Evolutionary conservation across 2,329 filamentous ascomycete species (phyloP).

Genomic region (Alternaria viburni): DNA sequence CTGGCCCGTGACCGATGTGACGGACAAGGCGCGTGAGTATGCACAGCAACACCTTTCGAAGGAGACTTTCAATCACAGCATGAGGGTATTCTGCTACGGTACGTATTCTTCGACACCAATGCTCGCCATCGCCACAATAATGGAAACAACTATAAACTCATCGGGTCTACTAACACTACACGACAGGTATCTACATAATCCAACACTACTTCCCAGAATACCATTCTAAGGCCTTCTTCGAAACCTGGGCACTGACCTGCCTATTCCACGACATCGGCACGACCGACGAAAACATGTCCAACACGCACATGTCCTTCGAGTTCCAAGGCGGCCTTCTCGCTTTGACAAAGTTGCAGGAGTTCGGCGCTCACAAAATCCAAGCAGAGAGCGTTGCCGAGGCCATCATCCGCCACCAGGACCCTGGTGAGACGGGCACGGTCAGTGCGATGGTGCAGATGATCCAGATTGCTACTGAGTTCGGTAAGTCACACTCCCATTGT

Average conservation of each 20-base stretch:
- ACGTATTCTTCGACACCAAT: neutral
- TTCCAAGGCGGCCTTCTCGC: constrained; percentile 5
- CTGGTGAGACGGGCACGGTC: neutral
- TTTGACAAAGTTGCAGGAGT: neutral
- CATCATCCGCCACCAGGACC: constrained; percentile 4
- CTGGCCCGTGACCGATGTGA: neutral
- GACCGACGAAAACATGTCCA: neutral
- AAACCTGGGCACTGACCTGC: constrained; percentile 5
- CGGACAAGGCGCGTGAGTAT: neutral
- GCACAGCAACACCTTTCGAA: neutral
- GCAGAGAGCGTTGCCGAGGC: constrained; percentile 6
- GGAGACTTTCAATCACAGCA: constrained; percentile 1
- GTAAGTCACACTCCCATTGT: neutral
- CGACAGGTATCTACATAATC: neutral
- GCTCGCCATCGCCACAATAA: accelerated
- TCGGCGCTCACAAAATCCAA: neutral
- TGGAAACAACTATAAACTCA: accelerated
- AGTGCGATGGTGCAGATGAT: neutral
- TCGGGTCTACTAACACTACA: neutral
- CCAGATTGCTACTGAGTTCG: constrained; percentile 1
- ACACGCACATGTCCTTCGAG: constrained; percentile 1
- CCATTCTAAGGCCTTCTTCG: neutral
- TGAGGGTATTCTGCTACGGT: constrained; percentile 7
- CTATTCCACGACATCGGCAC: constrained; percentile 8
- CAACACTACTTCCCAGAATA: neutral